phyloP scores from a whole-genome alignment of 106 monocot species.

The Dendrobium huoshanense region DNA sequence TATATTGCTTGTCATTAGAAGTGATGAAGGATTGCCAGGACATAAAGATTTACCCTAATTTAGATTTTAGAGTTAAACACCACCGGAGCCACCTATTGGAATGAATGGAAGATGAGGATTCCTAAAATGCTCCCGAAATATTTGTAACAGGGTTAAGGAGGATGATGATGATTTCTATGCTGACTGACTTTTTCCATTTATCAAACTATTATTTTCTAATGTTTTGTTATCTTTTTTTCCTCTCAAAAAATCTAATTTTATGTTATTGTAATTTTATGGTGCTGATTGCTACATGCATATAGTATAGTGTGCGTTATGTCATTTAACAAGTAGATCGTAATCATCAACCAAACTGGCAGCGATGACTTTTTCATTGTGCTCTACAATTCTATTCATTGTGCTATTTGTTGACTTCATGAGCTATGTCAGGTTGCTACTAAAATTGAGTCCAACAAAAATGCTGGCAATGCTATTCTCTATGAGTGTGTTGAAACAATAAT shows the following conservation, averaged over 20 bases:
- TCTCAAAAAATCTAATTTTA: background rate
- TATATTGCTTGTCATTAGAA: background rate
- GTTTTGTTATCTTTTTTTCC: background rate
- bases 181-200: background rate
- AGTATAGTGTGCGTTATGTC: too few species aligned
- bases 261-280: background rate
- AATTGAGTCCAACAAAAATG: conserved; percentile 95
- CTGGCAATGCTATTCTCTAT: conserved; percentile 98
- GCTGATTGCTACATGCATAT: background rate
- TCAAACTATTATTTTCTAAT: background rate
- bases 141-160: background rate
- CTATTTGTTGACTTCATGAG: background rate
- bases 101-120: background rate
- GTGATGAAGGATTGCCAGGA: background rate
- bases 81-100: background rate
- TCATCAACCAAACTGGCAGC: background rate
- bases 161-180: background rate
- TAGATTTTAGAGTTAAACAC: background rate
- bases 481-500: conserved; percentile 98
- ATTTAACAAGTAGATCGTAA: background rate
- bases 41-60: background rate
- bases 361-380: background rate
- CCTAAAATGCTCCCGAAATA: background rate
- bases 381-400: background rate
- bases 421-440: conserved; percentile 76